Conservation (phyloP, 495 filamentous ascomycete genomes). For the Podospora fimiseda region DNA sequence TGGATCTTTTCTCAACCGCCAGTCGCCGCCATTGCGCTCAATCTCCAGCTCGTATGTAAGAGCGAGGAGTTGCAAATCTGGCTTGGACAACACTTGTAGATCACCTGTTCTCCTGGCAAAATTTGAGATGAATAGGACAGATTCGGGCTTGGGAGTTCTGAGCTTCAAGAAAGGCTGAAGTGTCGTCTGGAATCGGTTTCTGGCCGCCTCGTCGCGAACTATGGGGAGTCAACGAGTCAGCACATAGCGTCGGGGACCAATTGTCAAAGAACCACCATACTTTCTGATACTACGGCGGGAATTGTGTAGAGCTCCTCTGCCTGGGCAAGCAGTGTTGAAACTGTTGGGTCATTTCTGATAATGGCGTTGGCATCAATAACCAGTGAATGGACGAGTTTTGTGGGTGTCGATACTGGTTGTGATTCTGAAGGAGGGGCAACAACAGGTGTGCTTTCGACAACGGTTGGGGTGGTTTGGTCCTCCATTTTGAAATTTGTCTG, state of each 20-base stretch:
- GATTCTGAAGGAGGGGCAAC: background rate
- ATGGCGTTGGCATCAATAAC: conserved; percentile 89
- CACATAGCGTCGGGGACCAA: background rate
- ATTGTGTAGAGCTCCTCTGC: conserved; percentile 77
- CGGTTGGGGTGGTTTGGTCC: conserved; percentile 23
- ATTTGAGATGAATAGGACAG: conserved; percentile 69
- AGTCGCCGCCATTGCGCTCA: conserved; percentile 71
- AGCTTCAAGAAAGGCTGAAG: conserved; percentile 78
- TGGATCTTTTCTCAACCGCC: conserved; percentile 69
- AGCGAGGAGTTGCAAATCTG: conserved; percentile 83
- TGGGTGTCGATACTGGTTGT: conserved; percentile 5
- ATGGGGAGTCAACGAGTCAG: background rate
- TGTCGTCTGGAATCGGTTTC: conserved; percentile 71
- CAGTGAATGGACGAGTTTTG: conserved; percentile 72
- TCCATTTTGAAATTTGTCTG: background rate
- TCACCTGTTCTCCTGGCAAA: conserved; percentile 91
- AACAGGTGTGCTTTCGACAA: background rate
- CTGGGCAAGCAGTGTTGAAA: conserved; percentile 68
- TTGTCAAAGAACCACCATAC: conserved; percentile 37
- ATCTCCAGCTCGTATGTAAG: conserved; percentile 88
- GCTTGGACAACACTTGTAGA: conserved; percentile 72
- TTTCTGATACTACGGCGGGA: conserved; percentile 80
- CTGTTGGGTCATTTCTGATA: conserved; percentile 76
- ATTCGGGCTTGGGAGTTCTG: conserved; percentile 64
- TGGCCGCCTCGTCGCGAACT: conserved; percentile 64